Percentiles rank a stretch among this genome's conserved stretches.
phyloP scores from a whole-genome alignment of 441 rosid species.

The Bocquillonia castaneifolia region DNA sequence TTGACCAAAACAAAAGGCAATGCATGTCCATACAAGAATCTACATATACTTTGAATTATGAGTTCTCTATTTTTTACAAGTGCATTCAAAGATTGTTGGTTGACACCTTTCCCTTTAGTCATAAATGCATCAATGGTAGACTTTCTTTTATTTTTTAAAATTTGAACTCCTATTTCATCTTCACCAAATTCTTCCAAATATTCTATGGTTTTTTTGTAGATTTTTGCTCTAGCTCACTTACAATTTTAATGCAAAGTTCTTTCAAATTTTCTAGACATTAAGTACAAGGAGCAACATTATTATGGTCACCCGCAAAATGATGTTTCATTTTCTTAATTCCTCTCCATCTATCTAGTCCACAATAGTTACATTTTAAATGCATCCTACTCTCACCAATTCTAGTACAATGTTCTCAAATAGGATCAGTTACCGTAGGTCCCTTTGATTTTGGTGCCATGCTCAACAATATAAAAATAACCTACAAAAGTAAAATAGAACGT shows the following conservation, averaged over 20 bases:
- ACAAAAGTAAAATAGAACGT: no score
- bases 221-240: background rate
- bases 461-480: no score
- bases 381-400: no score
- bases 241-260: background rate
- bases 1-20: background rate
- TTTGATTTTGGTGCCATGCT: no score
- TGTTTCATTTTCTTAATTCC: no score
- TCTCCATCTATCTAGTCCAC: no score
- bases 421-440: no score
- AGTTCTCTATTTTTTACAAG: background rate
- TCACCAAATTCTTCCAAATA: background rate
- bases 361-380: no score
- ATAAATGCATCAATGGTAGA: background rate
- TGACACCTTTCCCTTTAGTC: background rate
- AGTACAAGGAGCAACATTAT: background rate
- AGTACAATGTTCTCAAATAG: no score
- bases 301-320: background rate
- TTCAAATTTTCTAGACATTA: background rate
- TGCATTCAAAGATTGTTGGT: background rate
- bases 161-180: background rate
- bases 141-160: background rate
- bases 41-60: background rate
- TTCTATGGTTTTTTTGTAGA: background rate
- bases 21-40: conserved; percentile 1